A percentile compares a stretch with the other conserved stretches of the same genome.
These are phyloP conservation scores for Trichoderma cornu-damae DNA, from an alignment of 2,329 filamentous ascomycete species.

Conservation along the genomic window DNA sequence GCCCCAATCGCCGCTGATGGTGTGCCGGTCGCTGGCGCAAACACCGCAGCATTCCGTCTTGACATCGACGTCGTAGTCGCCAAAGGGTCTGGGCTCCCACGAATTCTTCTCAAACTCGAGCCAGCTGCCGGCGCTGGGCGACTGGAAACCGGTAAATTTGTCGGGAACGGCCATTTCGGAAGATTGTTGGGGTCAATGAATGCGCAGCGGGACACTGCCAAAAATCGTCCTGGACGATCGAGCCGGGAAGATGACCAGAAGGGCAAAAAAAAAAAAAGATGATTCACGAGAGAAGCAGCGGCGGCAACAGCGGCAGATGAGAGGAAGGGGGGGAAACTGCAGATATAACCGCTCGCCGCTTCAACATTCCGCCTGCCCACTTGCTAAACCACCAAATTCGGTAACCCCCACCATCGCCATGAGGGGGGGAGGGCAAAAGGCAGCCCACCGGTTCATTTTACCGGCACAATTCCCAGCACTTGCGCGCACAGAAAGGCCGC, in stretches of 20 bases:
- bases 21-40: conserved; percentile 68
- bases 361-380: neutral
- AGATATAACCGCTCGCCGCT: neutral
- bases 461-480: neutral
- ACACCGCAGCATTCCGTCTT: conserved; percentile 78
- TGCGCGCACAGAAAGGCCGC: too few species aligned
- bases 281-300: too few species aligned
- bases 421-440: too few species aligned
- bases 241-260: neutral
- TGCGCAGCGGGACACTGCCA: too few species aligned
- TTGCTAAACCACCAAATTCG: too few species aligned
- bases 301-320: neutral
- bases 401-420: conserved; percentile 13
- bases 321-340: neutral
- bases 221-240: too few species aligned
- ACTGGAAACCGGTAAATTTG: conserved; percentile 57
- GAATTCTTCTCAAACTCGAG: conserved; percentile 63
- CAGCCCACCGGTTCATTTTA: conserved; percentile 10
- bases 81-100: conserved; percentile 80
- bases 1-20: conserved; percentile 64
- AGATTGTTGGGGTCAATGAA: too few species aligned
- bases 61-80: conserved; percentile 81
- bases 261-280: neutral
- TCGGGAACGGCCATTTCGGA: conserved; percentile 53
- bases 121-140: conserved; percentile 49